These are phyloP conservation scores for Reutealis trisperma DNA, from an alignment of 345 rosid genomes.

Conservation along the genomic window DNA sequence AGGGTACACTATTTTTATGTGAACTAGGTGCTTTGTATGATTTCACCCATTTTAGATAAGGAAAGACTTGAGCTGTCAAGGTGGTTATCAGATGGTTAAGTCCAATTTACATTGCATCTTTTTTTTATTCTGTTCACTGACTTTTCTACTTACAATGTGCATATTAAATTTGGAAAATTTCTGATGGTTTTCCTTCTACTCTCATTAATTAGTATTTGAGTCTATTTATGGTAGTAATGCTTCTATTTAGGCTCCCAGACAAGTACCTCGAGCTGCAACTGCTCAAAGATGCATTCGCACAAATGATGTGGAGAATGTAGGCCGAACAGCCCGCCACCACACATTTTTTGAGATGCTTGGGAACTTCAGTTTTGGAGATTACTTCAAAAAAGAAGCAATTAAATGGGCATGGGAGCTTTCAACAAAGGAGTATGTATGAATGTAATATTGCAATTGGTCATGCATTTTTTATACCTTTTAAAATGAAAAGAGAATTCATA, in stretches of 20 bases:
- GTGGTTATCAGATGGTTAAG: not conserved
- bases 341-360: constrained; percentile 99
- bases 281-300: constrained; percentile 93
- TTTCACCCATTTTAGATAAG: not conserved
- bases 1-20: not conserved
- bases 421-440: constrained; percentile 57
- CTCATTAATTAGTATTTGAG: not conserved
- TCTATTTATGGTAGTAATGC: constrained; percentile 10
- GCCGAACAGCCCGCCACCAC: constrained; percentile 82
- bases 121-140: not conserved
- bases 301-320: constrained; percentile 95
- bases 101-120: not conserved
- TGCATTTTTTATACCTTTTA: not conserved
- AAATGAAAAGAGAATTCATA: not conserved
- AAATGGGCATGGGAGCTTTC: constrained; percentile 99
- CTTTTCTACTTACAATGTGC: not conserved
- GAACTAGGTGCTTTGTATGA: not conserved
- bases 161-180: not conserved
- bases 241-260: constrained; percentile 64
- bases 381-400: constrained; percentile 91
- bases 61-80: not conserved
- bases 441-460: constrained; percentile 13
- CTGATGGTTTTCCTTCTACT: not conserved
- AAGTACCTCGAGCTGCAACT: constrained; percentile 81
- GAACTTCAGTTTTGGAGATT: constrained; percentile 95